Percentiles rank a stretch among this genome's conserved stretches.
Conservation (phyloP, 352 stramenopile species). For the Phytophthora agathidicida region DNA sequence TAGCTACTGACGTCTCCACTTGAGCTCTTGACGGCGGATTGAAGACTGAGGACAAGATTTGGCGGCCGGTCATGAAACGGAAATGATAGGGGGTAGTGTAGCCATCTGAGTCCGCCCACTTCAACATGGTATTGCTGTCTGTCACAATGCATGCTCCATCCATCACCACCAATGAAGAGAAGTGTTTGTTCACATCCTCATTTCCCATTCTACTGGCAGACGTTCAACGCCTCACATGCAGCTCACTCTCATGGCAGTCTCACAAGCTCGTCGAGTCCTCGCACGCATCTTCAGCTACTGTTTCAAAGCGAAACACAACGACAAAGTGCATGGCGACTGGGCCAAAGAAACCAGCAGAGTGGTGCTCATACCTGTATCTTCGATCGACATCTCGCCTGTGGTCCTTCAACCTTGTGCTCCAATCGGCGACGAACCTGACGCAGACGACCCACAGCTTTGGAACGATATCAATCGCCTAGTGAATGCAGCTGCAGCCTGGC, state of each 20-base stretch:
- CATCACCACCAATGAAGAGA: background rate
- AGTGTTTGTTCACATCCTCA: background rate
- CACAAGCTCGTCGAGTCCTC: background rate
- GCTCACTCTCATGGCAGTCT: background rate
- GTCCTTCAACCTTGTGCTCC: constrained; percentile 11
- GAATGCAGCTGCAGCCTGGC: constrained; percentile 22
- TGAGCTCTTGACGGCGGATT: background rate
- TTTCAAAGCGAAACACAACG: constrained; percentile 11
- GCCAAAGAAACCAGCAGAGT: background rate
- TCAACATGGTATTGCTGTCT: constrained; percentile 8
- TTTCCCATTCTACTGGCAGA: background rate
- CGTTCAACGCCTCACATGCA: background rate
- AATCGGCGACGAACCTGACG: background rate
- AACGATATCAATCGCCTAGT: constrained; percentile 12
- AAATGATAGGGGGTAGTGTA: constrained; percentile 22
- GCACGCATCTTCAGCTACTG: constrained; percentile 11
- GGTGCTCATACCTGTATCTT: constrained; percentile 6
- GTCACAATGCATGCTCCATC: background rate
- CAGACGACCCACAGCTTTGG: constrained; percentile 3
- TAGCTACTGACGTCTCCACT: background rate
- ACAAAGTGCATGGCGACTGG: constrained; percentile 3
- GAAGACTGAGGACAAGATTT: constrained; percentile 2
- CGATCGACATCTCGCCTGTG: constrained; percentile 11
- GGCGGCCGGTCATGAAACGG: background rate
- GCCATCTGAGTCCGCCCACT: constrained; percentile 11